Percentiles rank a stretch among this genome's conserved stretches.
Evolutionary conservation across 2,329 filamentous ascomycete species (phyloP).

Genomic region (Neurospora sp.): DNA sequence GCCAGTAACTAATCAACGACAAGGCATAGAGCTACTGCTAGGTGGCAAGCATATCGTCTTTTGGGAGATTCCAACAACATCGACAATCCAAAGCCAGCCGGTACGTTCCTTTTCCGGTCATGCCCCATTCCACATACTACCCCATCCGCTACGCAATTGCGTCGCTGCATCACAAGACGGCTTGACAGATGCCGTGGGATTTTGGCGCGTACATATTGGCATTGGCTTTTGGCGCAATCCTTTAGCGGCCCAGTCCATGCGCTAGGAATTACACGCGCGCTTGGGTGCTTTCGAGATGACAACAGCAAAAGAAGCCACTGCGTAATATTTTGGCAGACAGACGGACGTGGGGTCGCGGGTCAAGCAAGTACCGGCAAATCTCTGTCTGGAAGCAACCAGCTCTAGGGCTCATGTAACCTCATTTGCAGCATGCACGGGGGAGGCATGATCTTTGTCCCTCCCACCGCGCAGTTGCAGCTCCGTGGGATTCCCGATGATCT

Average conservation of each 20-base stretch:
- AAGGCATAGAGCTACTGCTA: conserved; percentile 8
- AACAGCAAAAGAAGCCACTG: background rate
- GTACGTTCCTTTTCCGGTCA: background rate
- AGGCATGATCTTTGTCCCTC: conserved; percentile 1
- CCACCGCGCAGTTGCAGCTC: background rate
- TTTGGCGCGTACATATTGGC: background rate
- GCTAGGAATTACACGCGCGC: background rate
- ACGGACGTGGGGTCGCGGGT: background rate
- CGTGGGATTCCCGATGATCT: conserved; percentile 3
- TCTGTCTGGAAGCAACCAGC: background rate
- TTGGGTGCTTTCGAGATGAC: background rate
- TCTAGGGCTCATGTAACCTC: conserved; percentile 6
- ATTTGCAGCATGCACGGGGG: conserved; percentile 2
- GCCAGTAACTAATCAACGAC: background rate
- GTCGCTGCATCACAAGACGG: background rate
- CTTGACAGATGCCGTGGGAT: background rate
- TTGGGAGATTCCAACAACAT: background rate
- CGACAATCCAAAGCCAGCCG: background rate
- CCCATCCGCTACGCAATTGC: background rate
- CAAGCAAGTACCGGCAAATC: background rate
- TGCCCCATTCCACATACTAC: background rate
- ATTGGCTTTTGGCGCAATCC: background rate
- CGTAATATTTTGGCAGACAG: background rate
- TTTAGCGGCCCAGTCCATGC: background rate
- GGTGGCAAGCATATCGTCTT: conserved; percentile 7